phyloP scores from a whole-genome alignment of 78 protist genomes.

The Dictyostelium intermedium region DNA sequence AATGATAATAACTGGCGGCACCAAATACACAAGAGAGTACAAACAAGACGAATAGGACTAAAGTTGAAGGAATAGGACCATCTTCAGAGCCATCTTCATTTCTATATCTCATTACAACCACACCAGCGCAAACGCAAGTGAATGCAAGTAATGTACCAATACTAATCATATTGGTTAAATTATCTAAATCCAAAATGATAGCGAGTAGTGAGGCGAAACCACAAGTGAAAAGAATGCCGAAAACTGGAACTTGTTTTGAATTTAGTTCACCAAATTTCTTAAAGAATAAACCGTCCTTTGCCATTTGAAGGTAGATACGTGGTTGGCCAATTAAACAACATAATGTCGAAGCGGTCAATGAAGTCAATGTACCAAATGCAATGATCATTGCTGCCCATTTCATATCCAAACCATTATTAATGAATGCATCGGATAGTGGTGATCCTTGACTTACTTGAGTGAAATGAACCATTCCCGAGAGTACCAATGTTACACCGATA shows the following conservation, averaged over 20 bases:
- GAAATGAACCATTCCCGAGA: slow-evolving; percentile 71
- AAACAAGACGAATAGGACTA: not conserved
- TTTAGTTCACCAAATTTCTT: slow-evolving; percentile 25
- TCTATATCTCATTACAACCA: slow-evolving; percentile 47
- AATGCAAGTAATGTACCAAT: slow-evolving; percentile 85
- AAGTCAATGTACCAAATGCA: slow-evolving; percentile 69
- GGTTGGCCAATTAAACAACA: slow-evolving; percentile 84
- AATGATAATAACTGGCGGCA: not conserved
- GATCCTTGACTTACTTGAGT: not conserved
- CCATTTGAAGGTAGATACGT: slow-evolving; percentile 81
- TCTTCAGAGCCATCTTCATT: slow-evolving; percentile 2
- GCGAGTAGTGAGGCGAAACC: slow-evolving; percentile 62
- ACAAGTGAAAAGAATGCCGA: slow-evolving; percentile 81
- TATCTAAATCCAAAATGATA: slow-evolving; percentile 25
- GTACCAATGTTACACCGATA: slow-evolving; percentile 63
- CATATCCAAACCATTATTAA: not conserved
- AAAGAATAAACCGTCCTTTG: slow-evolving; percentile 81
- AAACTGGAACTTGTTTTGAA: slow-evolving; percentile 57
- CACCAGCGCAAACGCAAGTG: slow-evolving; percentile 81
- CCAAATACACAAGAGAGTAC: slow-evolving; percentile 40
- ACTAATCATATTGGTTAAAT: slow-evolving; percentile 74
- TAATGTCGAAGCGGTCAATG: slow-evolving; percentile 78
- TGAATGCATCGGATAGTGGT: slow-evolving; percentile 44
- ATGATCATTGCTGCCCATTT: slow-evolving; percentile 69
- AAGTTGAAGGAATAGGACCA: not conserved